Conservation (phyloP, 176 grass and related monocot genomes). For the Phoenix dactylifera region DNA sequence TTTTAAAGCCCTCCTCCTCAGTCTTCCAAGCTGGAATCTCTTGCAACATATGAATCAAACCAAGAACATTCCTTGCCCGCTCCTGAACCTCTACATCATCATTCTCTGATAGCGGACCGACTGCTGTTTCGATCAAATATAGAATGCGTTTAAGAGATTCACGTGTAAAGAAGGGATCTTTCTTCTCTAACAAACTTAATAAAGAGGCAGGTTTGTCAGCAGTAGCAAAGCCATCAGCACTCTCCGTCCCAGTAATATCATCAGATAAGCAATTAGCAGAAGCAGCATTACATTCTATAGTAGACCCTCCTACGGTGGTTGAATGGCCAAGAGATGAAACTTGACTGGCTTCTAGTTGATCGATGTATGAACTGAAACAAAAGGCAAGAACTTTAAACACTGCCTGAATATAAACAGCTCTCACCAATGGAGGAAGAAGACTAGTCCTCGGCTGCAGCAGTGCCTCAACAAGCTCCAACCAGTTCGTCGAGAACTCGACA, state of each 20-base stretch:
- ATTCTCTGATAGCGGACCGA: conserved; percentile 50
- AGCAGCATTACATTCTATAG: not conserved
- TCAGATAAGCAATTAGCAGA: conserved; percentile 14
- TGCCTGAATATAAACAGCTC: conserved; percentile 59
- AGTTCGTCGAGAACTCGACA: conserved; percentile 56
- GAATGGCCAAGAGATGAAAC: not conserved
- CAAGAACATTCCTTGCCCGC: conserved; percentile 64
- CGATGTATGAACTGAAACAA: conserved; percentile 45
- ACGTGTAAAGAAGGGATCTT: conserved; percentile 20
- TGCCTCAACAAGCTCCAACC: conserved; percentile 77
- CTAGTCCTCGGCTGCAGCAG: conserved; percentile 80
- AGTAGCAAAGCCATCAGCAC: conserved; percentile 17
- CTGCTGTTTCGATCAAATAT: conserved; percentile 57
- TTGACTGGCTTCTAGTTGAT: conserved; percentile 11
- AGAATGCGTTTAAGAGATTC: conserved; percentile 48
- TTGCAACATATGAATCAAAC: conserved; percentile 37
- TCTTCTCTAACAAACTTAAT: conserved; percentile 16
- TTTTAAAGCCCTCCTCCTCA: conserved; percentile 19
- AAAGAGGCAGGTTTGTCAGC: conserved; percentile 6
- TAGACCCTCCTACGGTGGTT: not conserved
- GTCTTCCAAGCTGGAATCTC: conserved; percentile 31
- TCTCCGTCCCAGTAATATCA: conserved; percentile 18
- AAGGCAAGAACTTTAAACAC: conserved; percentile 63
- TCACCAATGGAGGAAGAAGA: conserved; percentile 52
- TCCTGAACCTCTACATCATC: conserved; percentile 84